Percentiles rank a stretch among this genome's conserved stretches.
These are phyloP conservation scores for Insectozyma bohioensis DNA, from an alignment of 1,139 yeast species.

Conservation along the genomic window DNA sequence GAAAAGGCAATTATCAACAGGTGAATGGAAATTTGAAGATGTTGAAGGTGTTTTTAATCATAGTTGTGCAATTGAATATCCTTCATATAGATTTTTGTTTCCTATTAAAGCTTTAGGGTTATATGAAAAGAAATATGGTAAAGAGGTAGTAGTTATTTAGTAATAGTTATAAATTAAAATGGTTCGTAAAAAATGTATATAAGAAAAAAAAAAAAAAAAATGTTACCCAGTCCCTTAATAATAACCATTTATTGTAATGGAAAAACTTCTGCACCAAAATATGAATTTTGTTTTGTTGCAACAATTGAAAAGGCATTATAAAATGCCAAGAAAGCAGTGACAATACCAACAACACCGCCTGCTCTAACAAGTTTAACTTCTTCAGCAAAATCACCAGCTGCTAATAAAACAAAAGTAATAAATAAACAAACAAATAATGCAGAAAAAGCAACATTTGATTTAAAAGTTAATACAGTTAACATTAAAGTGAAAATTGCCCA, in stretches of 20 bases:
- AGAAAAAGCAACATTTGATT: constrained; percentile 43
- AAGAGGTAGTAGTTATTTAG: too few relatives aligned
- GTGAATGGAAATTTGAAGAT: constrained; percentile 85
- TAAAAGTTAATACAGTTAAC: constrained; percentile 39
- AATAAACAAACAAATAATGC: constrained; percentile 34
- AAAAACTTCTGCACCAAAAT: constrained; percentile 24
- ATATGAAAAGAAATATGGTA: constrained; percentile 44
- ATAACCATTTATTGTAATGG: constrained; percentile 17
- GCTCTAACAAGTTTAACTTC: constrained; percentile 33
- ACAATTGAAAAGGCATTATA: constrained; percentile 39
- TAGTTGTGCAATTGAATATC: constrained; percentile 89
- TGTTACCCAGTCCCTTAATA: too few relatives aligned
- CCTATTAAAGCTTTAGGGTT: constrained; percentile 92
- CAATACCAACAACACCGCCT: constrained; percentile 45
- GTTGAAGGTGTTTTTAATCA: constrained; percentile 97
- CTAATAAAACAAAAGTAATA: constrained; percentile 40
- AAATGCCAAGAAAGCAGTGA: constrained; percentile 42
- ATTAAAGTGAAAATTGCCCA: constrained; percentile 47
- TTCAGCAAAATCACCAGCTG: constrained; percentile 39
- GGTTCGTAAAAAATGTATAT: too few relatives aligned
- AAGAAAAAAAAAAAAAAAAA: too few relatives aligned
- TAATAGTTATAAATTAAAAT: too few relatives aligned
- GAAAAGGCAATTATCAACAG: constrained; percentile 66
- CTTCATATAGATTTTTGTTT: constrained; percentile 86
- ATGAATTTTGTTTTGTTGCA: constrained; percentile 31